Evolutionary conservation across 1,139 yeast genomes (phyloP).

Genomic region (Yamadazyma atlantica): DNA sequence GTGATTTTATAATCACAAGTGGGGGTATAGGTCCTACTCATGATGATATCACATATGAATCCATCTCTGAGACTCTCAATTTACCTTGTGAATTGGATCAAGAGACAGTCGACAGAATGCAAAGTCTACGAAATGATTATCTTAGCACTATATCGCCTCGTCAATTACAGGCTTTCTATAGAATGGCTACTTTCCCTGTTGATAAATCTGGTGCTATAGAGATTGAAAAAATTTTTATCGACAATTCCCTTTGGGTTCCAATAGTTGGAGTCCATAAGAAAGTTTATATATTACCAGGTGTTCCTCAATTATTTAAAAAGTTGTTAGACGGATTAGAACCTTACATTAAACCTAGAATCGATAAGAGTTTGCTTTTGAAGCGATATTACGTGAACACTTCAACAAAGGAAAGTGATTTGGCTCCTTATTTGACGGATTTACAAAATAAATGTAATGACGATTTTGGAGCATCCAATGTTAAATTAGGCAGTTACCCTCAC

Average conservation of each 20-base stretch:
- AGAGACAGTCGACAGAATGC: constrained; percentile 63
- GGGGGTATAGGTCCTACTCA: constrained; percentile 92
- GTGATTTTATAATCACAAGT: constrained; percentile 73
- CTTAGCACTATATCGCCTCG: constrained; percentile 37
- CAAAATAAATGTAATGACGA: constrained; percentile 46
- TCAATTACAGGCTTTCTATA: constrained; percentile 58
- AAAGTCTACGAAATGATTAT: constrained; percentile 42
- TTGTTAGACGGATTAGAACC: constrained; percentile 40
- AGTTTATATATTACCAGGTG: constrained; percentile 77
- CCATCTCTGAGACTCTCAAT: constrained; percentile 62
- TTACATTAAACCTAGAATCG: constrained; percentile 25
- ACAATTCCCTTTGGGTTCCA: constrained; percentile 77
- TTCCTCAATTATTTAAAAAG: constrained; percentile 67
- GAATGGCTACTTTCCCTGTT: constrained; percentile 78
- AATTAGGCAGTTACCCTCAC: constrained; percentile 86
- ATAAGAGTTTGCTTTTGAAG: constrained; percentile 23
- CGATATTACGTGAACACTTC: constrained; percentile 65
- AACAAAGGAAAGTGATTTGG: constrained; percentile 64
- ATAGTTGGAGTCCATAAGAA: constrained; percentile 62
- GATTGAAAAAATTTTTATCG: constrained; percentile 54
- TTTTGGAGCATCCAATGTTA: constrained; percentile 42
- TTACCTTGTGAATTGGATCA: constrained; percentile 53
- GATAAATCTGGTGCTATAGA: constrained; percentile 30
- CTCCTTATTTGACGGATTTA: constrained; percentile 56
- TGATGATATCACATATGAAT: constrained; percentile 81